Evolutionary conservation across 2,329 filamentous ascomycete species (phyloP).

Genomic region (Fusarium redolens): DNA sequence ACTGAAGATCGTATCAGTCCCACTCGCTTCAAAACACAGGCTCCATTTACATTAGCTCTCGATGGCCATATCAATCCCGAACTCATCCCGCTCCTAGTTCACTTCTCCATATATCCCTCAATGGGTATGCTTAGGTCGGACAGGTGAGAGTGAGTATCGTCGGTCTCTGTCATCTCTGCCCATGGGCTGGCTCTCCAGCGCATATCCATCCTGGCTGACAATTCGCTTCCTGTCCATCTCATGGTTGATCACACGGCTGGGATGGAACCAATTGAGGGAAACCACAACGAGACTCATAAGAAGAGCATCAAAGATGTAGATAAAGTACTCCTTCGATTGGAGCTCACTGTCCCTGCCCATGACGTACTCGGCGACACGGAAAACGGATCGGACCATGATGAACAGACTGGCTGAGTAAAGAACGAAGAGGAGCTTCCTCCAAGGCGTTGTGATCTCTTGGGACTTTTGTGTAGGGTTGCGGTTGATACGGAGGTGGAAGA

Average conservation of each 20-base stretch:
- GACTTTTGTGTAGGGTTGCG: conserved; percentile 30
- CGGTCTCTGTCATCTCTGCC: conserved; percentile 1
- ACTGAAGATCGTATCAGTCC: conserved; percentile 7
- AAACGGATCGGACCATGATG: conserved; percentile 56
- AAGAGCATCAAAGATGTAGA: conserved; percentile 54
- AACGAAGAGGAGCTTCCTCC: conserved; percentile 46
- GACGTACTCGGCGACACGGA: conserved; percentile 57
- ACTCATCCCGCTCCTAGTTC: background rate
- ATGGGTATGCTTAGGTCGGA: conserved; percentile 4
- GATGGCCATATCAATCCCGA: background rate
- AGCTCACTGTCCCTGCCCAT: conserved; percentile 50
- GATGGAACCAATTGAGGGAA: conserved; percentile 45
- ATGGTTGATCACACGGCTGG: conserved; percentile 43
- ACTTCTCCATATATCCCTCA: background rate
- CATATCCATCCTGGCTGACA: conserved; percentile 40
- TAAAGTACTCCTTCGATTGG: conserved; percentile 49
- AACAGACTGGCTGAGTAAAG: conserved; percentile 46
- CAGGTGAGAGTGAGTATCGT: conserved; percentile 26
- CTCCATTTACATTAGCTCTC: background rate
- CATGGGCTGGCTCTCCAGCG: conserved; percentile 40
- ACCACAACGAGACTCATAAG: conserved; percentile 48
- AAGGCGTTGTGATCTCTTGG: conserved; percentile 43
- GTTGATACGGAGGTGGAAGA: conserved; percentile 57
- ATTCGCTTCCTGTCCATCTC: conserved; percentile 33
- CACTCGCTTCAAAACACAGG: background rate